Evolutionary conservation across 2,329 filamentous ascomycete genomes (phyloP), one percentile per base, ranked within the genome.

Genomic region (Claviceps spartinae): DNA sequence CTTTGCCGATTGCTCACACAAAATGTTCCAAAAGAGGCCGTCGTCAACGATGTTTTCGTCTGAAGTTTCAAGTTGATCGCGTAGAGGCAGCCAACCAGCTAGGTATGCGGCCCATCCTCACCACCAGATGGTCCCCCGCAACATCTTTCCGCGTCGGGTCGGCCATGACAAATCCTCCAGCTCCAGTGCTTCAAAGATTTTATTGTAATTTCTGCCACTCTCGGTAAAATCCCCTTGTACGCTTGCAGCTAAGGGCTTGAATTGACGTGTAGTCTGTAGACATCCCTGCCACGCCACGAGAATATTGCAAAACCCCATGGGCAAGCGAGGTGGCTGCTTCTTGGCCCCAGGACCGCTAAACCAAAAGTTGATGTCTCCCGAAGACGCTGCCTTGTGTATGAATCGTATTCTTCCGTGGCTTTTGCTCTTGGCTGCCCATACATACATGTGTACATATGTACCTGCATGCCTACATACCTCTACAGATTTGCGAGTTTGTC

Each of bases 311-410:
- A 34, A 11, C 51, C 52, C 34, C 44, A 38, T 53, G 52, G 52
- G 2, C 53, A 52, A 30, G 54, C 50, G 38, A 58, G 22, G 44
- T 54, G 58, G 4, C 22, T 16, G 44, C 18, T 11, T 18, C 16
- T 11, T 18, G 18, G 30, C 30, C 11, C 41, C 18, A 26, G 36
- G 37, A 30, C 46, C 46, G 30, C 45, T 26, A 30, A n/a, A 18
- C 40, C 20, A 13, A 20, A 51, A 22, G 40, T n/a, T 42, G 24
- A 14, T 18, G 30, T 47, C 24, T 53, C 36, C 47, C 24, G 38
- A 44, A 18, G 30, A 41, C 20, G 37, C 36, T 13, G 4, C 26
- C 50, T 52, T 48, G 49, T 26, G 43, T 36, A 20, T 46, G 38
- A 47, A 47, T 47, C 45, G 45, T 36, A 47, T 36, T 47, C 22